Evolutionary conservation across 2,329 filamentous ascomycete species (phyloP), one percentile per base, ranked within the genome.

Genomic region (Dactylonectria estremocensis): DNA sequence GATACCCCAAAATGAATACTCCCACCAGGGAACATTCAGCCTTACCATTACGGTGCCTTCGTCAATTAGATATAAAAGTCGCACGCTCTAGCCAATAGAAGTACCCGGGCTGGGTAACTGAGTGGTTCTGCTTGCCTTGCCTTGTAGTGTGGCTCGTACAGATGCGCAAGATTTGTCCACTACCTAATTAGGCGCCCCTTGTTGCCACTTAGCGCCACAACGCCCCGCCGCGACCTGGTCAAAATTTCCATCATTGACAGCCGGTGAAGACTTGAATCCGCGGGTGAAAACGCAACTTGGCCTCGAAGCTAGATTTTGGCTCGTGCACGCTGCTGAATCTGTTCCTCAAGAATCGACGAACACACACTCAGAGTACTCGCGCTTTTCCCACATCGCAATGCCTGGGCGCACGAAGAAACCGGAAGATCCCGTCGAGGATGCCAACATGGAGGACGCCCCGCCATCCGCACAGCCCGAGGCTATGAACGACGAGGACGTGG

Each of bases 371-470:
- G 31, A 14, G 11, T 24, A 33, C 16, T 22, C 5, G 8, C 14
- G 52, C 20, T 20, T 45, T 14, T 43, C 14, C 28, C 24, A 9
- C 14, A 6, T 62, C 53, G 76, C 71, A 53, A 85, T 85, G 83
- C 79, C 83, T 59, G 77, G 79, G 10, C 82, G 79, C 69, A 81
- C 82, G 18, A 84, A 80, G 65, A 77, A 77, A 60, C 62, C 72
- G n/a, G 77, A 78, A 9, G 76, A 73, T 61, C 61, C 75, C 57
- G 71, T 72, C 48, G 75, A 81, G 68, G 82, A 84, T 66, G 76
- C 77, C 65, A 76, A 74, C 69, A 87, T 87, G 85, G 80, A 85
- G 59, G 84, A 87, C 73, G 83, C 77, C 53, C 80, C 81, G 45
- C 75, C 80, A 20, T 81, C 81, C 53, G 81, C 80, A 46, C 80